A percentile compares a stretch with the other conserved stretches of the same genome.
Evolutionary conservation across 2,329 filamentous ascomycete genomes (phyloP).

Genomic region (Sclerotinia sclerotiorum): DNA sequence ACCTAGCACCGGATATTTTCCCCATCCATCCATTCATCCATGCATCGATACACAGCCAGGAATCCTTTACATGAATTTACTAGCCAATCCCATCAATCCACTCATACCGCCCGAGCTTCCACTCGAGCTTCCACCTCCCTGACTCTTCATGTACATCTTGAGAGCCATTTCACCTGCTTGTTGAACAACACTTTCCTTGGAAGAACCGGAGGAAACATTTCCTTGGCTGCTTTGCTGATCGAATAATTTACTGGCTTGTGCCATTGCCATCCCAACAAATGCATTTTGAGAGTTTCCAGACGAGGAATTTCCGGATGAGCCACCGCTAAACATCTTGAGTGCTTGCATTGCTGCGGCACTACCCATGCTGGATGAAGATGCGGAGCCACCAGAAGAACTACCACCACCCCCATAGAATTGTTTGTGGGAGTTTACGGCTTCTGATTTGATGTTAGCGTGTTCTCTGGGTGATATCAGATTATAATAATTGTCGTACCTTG

Average conservation of each 20-base stretch:
- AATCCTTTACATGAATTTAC: constrained; percentile 54
- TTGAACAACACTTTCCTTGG: constrained; percentile 78
- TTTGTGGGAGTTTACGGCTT: constrained; percentile 74
- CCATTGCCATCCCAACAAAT: constrained; percentile 84
- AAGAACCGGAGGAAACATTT: constrained; percentile 56
- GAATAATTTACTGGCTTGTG: constrained; percentile 74
- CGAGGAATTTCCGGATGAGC: constrained; percentile 47
- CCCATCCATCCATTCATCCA: not conserved
- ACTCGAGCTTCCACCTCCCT: constrained; percentile 52
- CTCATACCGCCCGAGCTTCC: constrained; percentile 40
- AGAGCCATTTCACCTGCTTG: constrained; percentile 82
- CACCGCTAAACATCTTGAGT: constrained; percentile 72
- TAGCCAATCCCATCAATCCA: constrained; percentile 54
- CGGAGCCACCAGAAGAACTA: constrained; percentile 46
- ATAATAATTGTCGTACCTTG: constrained; percentile 40
- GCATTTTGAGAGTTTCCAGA: constrained; percentile 65
- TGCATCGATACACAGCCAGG: not conserved
- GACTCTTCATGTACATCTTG: constrained; percentile 86
- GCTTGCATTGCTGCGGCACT: constrained; percentile 78
- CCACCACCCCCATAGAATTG: constrained; percentile 63
- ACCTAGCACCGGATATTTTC: not conserved
- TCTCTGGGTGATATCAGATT: not conserved
- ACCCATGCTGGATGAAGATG: constrained; percentile 59
- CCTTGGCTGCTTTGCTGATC: constrained; percentile 57
- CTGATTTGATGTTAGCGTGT: constrained; percentile 39